Evolutionary conservation across 2,329 filamentous ascomycete species (phyloP), one percentile per base, ranked within the genome.

Genomic region (Didymella pinodella): DNA sequence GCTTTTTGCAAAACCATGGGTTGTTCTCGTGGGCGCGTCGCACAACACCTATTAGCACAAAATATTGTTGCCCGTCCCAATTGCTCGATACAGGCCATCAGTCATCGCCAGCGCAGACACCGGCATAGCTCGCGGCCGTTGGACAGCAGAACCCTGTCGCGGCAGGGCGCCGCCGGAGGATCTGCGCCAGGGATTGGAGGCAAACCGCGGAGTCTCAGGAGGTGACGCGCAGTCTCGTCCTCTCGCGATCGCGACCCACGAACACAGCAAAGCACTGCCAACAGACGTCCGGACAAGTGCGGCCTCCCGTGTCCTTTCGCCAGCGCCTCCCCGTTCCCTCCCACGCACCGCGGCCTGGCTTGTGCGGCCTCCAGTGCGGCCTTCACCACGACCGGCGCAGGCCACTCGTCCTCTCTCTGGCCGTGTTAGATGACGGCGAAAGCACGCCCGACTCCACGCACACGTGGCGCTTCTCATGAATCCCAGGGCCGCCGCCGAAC

Each of bases 401-500:
- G 65, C 69, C 64, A 66, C 66, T 61, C 54, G 62, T 46, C 56
- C 40, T 31, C n/a, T 11, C 56, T 25, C 32, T 36, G 38, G 56
- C 41, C 29, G 54, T 55, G 53, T 62, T 75, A 75, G 69, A 77
- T 77, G 75, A 75, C 74, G 75, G 70, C 67, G 68, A 34, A 54
- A 46, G 51, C 56, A 50, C 64, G 67, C 62, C 62, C 68, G 58
- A 65, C 62, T 60, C 65, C 54, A 66, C 61, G 60, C 61, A 60
- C 68, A 66, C 71, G 71, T 69, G 72, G 69, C 72, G 71, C 73
- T 68, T 74, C 68, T 69, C 72, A 77, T 77, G 74, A 80, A 81
- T 79, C 79, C 74, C 62, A 79, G 73, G 72, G 76, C 81, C 70
- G 83, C 83, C 79, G 82, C 83, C 77, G 84, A 86, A 79, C 77